Percentiles rank a stretch among this genome's conserved stretches.
phyloP scores from a whole-genome alignment of 2,329 filamentous ascomycete genomes.

The Neonectria punicea region DNA sequence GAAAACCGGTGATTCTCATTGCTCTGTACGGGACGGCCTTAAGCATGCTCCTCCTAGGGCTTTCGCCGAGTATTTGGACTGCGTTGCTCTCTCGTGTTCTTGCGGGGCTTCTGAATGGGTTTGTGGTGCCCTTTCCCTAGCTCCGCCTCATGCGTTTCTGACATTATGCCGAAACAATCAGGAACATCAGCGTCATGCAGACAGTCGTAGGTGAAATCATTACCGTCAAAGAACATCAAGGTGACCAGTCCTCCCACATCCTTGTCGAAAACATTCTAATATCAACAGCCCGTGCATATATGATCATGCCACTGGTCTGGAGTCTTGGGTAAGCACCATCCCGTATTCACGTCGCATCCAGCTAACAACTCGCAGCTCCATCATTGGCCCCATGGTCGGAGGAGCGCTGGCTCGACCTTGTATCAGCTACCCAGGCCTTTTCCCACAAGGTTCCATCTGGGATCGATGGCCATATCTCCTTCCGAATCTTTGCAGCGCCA shows the following conservation, averaged over 20 bases:
- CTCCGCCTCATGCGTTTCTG: not conserved
- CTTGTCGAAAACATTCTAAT: not conserved
- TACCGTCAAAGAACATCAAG: conserved; percentile 91
- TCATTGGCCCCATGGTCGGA: conserved; percentile 90
- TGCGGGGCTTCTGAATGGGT: conserved; percentile 93
- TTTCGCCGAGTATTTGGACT: conserved; percentile 81
- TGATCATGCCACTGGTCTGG: conserved; percentile 98
- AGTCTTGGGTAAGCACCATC: conserved; percentile 77
- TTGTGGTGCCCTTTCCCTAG: conserved; percentile 48
- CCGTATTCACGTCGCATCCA: not conserved
- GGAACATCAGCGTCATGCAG: conserved; percentile 94
- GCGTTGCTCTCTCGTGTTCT: conserved; percentile 89
- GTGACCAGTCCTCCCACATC: conserved; percentile 59
- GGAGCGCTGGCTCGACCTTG: conserved; percentile 90
- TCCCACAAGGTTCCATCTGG: conserved; percentile 79
- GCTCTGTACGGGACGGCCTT: conserved; percentile 91
- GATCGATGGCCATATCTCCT: conserved; percentile 89
- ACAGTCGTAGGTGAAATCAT: conserved; percentile 95
- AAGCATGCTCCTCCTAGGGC: conserved; percentile 93
- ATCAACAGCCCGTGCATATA: conserved; percentile 82
- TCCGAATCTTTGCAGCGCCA: conserved; percentile 89
- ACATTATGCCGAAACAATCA: conserved; percentile 47
- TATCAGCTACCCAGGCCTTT: conserved; percentile 79
- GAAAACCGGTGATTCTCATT: conserved; percentile 90
- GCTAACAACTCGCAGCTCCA: conserved; percentile 70